These are phyloP conservation scores for Monascus ruber DNA, from an alignment of 2,329 filamentous ascomycete genomes.

Conservation along the genomic window DNA sequence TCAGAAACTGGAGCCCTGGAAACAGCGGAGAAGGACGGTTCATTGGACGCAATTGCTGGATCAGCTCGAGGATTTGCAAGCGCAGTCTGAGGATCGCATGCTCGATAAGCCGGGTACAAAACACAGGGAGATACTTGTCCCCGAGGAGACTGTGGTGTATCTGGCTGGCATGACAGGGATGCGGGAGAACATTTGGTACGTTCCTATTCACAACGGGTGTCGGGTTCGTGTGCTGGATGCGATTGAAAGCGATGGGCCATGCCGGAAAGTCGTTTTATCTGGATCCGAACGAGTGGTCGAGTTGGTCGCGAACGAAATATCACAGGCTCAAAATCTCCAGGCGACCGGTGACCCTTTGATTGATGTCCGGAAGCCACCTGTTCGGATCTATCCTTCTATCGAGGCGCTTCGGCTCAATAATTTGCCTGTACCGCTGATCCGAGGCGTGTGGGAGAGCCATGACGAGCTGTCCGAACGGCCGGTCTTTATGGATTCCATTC, in stretches of 20 bases:
- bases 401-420: conserved; percentile 12
- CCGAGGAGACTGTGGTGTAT: conserved; percentile 24
- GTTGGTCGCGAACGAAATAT: conserved; percentile 18
- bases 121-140: conserved; percentile 20
- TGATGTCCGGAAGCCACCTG: conserved; percentile 15
- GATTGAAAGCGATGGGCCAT: conserved; percentile 17
- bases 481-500: conserved; percentile 6
- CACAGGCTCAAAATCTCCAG: conserved; percentile 12
- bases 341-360: conserved; percentile 16
- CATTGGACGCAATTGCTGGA: conserved; percentile 16
- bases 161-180: conserved; percentile 20
- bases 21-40: conserved; percentile 2
- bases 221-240: conserved; percentile 24
- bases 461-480: not conserved
- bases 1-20: not conserved
- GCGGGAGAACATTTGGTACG: conserved; percentile 28
- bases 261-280: conserved; percentile 24
- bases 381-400: conserved; percentile 20
- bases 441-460: conserved; percentile 17
- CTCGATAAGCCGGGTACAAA: conserved; percentile 6
- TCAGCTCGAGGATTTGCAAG: conserved; percentile 14
- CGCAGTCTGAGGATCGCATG: conserved; percentile 4
- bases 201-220: conserved; percentile 25
- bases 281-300: conserved; percentile 24
- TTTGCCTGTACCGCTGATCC: conserved; percentile 16